phyloP scores from a whole-genome alignment of 2,329 filamentous ascomycete genomes.

The Aspergillus ruber region DNA sequence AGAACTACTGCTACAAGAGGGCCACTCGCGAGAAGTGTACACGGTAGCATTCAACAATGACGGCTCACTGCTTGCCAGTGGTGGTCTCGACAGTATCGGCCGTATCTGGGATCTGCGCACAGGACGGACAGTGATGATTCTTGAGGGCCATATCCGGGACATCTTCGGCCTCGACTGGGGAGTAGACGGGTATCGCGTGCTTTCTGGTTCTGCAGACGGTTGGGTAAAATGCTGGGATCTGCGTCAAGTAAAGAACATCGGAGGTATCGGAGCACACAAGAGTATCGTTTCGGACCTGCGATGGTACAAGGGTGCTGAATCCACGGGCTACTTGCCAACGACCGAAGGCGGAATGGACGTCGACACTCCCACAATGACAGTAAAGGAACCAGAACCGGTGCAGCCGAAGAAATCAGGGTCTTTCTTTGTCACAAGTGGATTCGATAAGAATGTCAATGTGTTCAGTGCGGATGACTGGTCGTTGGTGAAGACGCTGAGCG shows the following conservation, averaged over 20 bases:
- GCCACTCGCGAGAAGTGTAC: constrained; percentile 90
- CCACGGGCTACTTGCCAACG: constrained; percentile 57
- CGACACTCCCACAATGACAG: constrained; percentile 13
- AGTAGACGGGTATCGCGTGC: constrained; percentile 79
- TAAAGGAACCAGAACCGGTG: constrained; percentile 29
- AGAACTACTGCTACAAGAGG: constrained; percentile 84
- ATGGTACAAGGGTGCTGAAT: constrained; percentile 87
- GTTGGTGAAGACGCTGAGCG: constrained; percentile 76
- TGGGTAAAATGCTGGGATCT: constrained; percentile 99
- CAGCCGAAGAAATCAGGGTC: constrained; percentile 80
- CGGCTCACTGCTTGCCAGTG: constrained; percentile 82
- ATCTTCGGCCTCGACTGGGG: constrained; percentile 94
- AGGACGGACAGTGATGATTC: constrained; percentile 88
- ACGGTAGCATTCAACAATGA: constrained; percentile 84
- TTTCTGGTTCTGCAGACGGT: constrained; percentile 88
- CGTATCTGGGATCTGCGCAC: constrained; percentile 92
- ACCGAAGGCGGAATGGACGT: constrained; percentile 48
- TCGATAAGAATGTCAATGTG: constrained; percentile 91
- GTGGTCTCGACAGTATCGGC: constrained; percentile 90
- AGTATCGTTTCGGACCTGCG: constrained; percentile 87
- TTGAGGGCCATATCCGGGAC: constrained; percentile 87
- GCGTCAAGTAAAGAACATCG: constrained; percentile 74
- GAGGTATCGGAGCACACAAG: constrained; percentile 82
- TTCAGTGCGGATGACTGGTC: constrained; percentile 97
- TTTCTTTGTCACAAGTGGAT: constrained; percentile 84